Evolutionary conservation across 2,329 filamentous ascomycete genomes (phyloP), one percentile per base, ranked within the genome.

Genomic region (Chaetomium strumarium): DNA sequence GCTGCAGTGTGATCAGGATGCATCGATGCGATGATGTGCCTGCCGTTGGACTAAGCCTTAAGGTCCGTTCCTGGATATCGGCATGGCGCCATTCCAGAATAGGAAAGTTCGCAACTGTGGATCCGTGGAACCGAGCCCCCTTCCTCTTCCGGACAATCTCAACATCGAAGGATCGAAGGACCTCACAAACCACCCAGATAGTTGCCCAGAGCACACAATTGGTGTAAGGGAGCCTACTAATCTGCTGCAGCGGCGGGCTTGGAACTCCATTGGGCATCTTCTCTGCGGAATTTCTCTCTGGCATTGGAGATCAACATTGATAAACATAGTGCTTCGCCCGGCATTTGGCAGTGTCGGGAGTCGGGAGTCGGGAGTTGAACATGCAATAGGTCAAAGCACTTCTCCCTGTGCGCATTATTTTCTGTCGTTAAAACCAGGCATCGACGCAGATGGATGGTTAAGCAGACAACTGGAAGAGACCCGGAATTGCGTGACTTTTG

Each of bases 21-120:
- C 4, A 24, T 4, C 24, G 24, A 24, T 24, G 24, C 24, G 24
- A 7, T 24, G 30, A 39, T 36, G 51, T 41, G 45, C 49, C 51
- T 57, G 58, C 56, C 53, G 58, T 59, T 46, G 55, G 52, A 52
- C 56, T 60, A 55, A 56, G 48, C 49, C 56, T 57, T 60, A 55
- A 56, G 48, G 49, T 57, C 42, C 34, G 29, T 47, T 45, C 38
- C 34, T 53, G 38, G 45, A 41, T 51, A 40, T 12, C 51, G 34
- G 45, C 44, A 29, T 45, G 19, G 20, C 42, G 29, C 49, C 41
- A 41, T 51, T 38, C 59, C 53, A 3, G 33, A 53, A 55, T 12
- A 48, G 57, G 60, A 46, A 60, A 58, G 11, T 41, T 51, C 57
- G 55, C 57, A 55, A 29, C 17, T 30, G 52, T 51, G 29, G 29